A percentile compares a stretch with the other conserved stretches of the same genome.
Evolutionary conservation across 2,329 filamentous ascomycete genomes (phyloP).

Genomic region (Talaromyces sp.): DNA sequence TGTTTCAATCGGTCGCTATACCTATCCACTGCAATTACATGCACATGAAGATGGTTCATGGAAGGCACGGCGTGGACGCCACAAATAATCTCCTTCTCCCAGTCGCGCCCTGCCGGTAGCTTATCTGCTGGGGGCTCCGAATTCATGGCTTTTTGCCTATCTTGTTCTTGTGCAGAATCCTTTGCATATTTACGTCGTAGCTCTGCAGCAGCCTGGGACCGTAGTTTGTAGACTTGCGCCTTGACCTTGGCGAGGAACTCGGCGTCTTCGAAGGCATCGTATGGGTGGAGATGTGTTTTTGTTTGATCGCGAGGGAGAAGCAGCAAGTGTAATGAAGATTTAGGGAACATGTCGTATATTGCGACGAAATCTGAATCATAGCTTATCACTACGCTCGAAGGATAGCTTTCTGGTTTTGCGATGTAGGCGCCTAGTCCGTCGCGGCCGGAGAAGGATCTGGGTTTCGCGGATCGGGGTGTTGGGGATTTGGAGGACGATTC

Average conservation of each 20-base stretch:
- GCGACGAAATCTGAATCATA: slow-evolving; percentile 70
- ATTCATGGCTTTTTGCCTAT: slow-evolving; percentile 67
- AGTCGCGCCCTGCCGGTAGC: slow-evolving; percentile 75
- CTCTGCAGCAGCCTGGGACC: slow-evolving; percentile 70
- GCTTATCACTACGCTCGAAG: slow-evolving; percentile 64
- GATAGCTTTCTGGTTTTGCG: slow-evolving; percentile 61
- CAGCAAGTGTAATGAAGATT: slow-evolving; percentile 80
- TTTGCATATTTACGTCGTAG: slow-evolving; percentile 69
- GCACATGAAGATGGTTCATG: slow-evolving; percentile 91
- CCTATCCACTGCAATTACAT: slow-evolving; percentile 82
- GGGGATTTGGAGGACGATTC: slow-evolving; percentile 19
- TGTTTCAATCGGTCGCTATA: slow-evolving; percentile 72
- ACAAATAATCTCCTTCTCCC: slow-evolving; percentile 70
- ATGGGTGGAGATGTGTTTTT: slow-evolving; percentile 69
- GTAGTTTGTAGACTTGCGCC: slow-evolving; percentile 63
- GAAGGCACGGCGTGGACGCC: slow-evolving; percentile 87
- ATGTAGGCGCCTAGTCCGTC: slow-evolving; percentile 71
- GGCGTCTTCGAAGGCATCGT: slow-evolving; percentile 72
- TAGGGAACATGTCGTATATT: slow-evolving; percentile 84
- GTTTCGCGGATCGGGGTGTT: slow-evolving; percentile 21
- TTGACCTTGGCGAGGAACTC: slow-evolving; percentile 68
- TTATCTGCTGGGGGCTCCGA: slow-evolving; percentile 51
- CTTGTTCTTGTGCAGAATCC: slow-evolving; percentile 64
- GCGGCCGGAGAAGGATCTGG: slow-evolving; percentile 46
- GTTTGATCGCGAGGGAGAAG: slow-evolving; percentile 74